These are phyloP conservation scores for Cynanchum wilfordii DNA, from an alignment of 257 asterid species.

Conservation along the genomic window DNA sequence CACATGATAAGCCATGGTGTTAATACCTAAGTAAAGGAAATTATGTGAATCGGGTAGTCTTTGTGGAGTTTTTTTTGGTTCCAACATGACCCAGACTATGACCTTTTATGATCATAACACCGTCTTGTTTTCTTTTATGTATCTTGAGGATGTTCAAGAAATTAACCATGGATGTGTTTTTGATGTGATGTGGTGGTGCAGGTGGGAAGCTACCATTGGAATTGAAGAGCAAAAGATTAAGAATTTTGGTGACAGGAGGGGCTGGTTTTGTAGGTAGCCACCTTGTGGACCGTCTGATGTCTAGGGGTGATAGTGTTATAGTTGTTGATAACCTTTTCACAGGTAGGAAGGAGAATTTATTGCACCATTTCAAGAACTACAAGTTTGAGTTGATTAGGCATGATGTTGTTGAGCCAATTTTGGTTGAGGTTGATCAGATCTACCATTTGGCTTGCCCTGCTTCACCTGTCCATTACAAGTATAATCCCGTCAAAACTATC, in stretches of 20 bases:
- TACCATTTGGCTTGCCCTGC: slow-evolving; percentile 98
- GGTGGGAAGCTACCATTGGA: slow-evolving; percentile 72
- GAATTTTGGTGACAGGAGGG: slow-evolving; percentile 86
- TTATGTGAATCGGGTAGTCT: too few relatives aligned
- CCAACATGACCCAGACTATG: too few relatives aligned
- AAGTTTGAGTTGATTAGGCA: slow-evolving; percentile 78
- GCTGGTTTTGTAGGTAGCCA: slow-evolving; percentile 97
- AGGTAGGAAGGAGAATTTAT: slow-evolving; percentile 62
- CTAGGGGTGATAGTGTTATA: slow-evolving; percentile 76
- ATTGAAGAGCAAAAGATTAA: slow-evolving; percentile 50
- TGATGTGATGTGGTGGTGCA: slow-evolving; percentile 19
- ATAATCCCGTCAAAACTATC: slow-evolving; percentile 88
- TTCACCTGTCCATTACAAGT: slow-evolving; percentile 89
- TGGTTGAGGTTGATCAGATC: slow-evolving; percentile 84
- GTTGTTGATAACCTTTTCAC: slow-evolving; percentile 83
- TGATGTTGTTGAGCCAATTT: slow-evolving; percentile 82
- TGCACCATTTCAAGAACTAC: slow-evolving; percentile 60
- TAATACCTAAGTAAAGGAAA: too few relatives aligned
- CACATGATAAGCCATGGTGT: too few relatives aligned
- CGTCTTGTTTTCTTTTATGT: too few relatives aligned
- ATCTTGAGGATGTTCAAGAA: too few relatives aligned
- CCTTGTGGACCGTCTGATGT: slow-evolving; percentile 72
- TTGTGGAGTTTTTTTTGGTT: too few relatives aligned
- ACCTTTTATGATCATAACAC: too few relatives aligned
- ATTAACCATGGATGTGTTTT: neutral